These are phyloP conservation scores for Rhodosorus marinus DNA, from an alignment of 23 red algal genomes.

Conservation along the genomic window DNA sequence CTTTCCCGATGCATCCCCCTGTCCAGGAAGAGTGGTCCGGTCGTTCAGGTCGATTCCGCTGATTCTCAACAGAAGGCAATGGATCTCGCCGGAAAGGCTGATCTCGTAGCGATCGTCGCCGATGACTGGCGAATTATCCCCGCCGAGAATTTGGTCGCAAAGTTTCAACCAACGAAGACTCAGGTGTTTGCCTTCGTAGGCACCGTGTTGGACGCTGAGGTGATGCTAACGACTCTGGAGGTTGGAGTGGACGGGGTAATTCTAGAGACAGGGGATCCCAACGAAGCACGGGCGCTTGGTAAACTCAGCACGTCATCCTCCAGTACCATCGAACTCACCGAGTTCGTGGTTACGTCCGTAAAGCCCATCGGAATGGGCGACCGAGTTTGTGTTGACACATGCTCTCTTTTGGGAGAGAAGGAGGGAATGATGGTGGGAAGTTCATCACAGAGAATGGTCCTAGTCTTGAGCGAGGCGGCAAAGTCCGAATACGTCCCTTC, in stretches of 20 bases:
- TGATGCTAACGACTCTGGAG: slow-evolving; percentile 40
- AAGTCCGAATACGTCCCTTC: slow-evolving; percentile 19
- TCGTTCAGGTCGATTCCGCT: too few relatives aligned
- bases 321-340: slow-evolving; percentile 5
- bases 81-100: neutral
- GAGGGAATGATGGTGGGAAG: slow-evolving; percentile 47
- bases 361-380: slow-evolving; percentile 19
- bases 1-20: too few relatives aligned
- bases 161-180: slow-evolving; percentile 6
- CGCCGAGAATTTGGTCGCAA: slow-evolving; percentile 41
- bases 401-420: slow-evolving; percentile 20
- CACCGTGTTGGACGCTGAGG: slow-evolving; percentile 15
- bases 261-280: neutral
- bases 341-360: slow-evolving; percentile 6
- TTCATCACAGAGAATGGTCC: slow-evolving; percentile 19
- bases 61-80: too few relatives aligned
- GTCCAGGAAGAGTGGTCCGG: too few relatives aligned
- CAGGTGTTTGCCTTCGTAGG: slow-evolving; percentile 17
- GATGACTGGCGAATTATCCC: slow-evolving; percentile 7
- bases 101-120: neutral
- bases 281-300: neutral
- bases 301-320: too few relatives aligned
- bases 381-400: slow-evolving; percentile 53
- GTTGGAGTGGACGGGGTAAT: slow-evolving; percentile 26
- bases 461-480: slow-evolving; percentile 38